A percentile compares a stretch with the other conserved stretches of the same genome.
phyloP scores from a whole-genome alignment of 495 filamentous ascomycete species.

The Pyrenula massariospora region DNA sequence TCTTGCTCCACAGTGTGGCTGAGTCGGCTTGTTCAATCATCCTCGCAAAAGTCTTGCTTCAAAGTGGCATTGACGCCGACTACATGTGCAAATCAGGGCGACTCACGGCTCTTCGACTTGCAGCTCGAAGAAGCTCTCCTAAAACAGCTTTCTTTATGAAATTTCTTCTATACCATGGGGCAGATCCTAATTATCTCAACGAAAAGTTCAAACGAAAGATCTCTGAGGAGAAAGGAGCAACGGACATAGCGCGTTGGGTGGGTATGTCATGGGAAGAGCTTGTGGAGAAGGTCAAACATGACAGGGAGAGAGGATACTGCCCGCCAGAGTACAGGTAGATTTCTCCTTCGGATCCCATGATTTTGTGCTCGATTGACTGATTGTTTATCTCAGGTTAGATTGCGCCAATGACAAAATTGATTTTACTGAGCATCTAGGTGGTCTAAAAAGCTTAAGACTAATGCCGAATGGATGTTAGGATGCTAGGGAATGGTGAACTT shows the following conservation, averaged over 20 bases:
- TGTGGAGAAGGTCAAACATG: conserved; percentile 2
- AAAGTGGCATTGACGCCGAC: conserved; percentile 7
- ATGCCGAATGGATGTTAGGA: too few relatives aligned
- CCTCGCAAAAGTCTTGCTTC: conserved; percentile 8
- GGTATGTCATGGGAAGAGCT: conserved; percentile 13
- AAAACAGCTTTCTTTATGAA: conserved; percentile 5
- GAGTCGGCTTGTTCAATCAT: conserved; percentile 5
- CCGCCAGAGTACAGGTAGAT: neutral
- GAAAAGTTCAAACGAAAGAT: neutral
- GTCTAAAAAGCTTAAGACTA: too few relatives aligned
- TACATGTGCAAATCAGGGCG: conserved; percentile 3
- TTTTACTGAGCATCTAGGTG: too few relatives aligned
- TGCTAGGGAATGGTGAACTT: too few relatives aligned
- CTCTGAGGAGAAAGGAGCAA: conserved; percentile 7
- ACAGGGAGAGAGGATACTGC: neutral
- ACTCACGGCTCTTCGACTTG: conserved; percentile 20
- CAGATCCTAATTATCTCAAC: conserved; percentile 1
- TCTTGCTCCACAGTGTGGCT: too few relatives aligned
- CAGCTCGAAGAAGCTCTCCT: conserved; percentile 1
- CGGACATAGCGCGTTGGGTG: conserved; percentile 10
- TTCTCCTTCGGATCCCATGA: too few relatives aligned
- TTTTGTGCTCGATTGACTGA: too few relatives aligned
- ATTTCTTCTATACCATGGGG: conserved; percentile 6
- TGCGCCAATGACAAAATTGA: too few relatives aligned
- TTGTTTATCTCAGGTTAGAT: too few relatives aligned